A percentile compares a stretch with the other conserved stretches of the same genome.
Conservation (phyloP, 2,329 filamentous ascomycete genomes). For the Thelonectria blattea region DNA sequence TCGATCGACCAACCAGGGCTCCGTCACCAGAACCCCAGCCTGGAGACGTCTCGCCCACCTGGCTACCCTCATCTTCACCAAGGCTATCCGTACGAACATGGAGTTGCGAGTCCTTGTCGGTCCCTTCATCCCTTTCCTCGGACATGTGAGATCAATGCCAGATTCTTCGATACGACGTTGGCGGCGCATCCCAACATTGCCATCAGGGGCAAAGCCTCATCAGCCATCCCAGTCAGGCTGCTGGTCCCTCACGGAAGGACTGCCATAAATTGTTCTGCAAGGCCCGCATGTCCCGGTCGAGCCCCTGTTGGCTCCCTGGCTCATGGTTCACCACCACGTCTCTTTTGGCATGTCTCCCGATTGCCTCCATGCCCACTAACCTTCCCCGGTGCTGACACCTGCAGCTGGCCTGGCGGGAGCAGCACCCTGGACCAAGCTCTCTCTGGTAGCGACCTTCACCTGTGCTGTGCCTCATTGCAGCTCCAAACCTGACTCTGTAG, state of each 20-base stretch:
- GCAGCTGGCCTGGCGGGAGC: constrained; percentile 14
- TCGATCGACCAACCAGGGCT: constrained; percentile 10
- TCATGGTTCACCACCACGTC: constrained; percentile 20
- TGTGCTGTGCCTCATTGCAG: constrained; percentile 21
- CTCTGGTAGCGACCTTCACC: constrained; percentile 4
- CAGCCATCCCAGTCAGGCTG: constrained; percentile 16
- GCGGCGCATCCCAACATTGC: constrained; percentile 18
- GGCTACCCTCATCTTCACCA: neutral
- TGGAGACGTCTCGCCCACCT: neutral
- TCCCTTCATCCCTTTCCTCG: constrained; percentile 7
- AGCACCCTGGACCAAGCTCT: constrained; percentile 2
- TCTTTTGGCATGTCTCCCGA: constrained; percentile 31
- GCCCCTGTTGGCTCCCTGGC: constrained; percentile 21
- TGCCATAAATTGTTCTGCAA: constrained; percentile 22
- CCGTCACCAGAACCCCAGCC: neutral
- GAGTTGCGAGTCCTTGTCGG: neutral
- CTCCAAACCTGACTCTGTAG: constrained; percentile 9
- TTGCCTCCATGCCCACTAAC: constrained; percentile 15
- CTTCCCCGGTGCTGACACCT: constrained; percentile 15
- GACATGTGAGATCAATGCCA: constrained; percentile 33
- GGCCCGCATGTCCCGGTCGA: constrained; percentile 8
- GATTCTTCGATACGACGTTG: constrained; percentile 34
- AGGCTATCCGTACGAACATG: neutral
- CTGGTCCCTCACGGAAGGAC: constrained; percentile 12
- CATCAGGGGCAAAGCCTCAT: constrained; percentile 22